Evolutionary conservation across 73 alveolate genomes (phyloP).

Genomic region (Paramecium octaurelia): DNA sequence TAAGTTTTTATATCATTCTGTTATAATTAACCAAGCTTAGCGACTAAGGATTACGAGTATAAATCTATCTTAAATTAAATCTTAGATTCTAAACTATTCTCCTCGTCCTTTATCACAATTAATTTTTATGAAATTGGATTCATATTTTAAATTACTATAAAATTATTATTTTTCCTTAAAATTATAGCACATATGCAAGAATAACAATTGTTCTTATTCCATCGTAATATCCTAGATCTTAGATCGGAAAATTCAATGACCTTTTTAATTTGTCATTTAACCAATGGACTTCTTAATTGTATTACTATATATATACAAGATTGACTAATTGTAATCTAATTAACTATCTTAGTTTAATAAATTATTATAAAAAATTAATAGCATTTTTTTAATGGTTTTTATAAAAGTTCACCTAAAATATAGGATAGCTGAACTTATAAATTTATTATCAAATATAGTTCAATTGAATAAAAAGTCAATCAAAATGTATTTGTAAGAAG

Average conservation of each 20-base stretch:
- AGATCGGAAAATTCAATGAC: no score
- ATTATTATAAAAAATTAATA: no score
- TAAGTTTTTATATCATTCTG: background rate
- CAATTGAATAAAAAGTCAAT: background rate
- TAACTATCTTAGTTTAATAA: background rate
- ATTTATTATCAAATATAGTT: background rate
- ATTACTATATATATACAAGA: no score
- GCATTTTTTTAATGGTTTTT: background rate
- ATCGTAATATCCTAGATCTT: no score
- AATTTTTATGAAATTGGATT: conserved; percentile 8
- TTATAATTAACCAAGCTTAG: background rate
- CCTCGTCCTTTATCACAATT: conserved; percentile 11
- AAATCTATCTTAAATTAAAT: background rate
- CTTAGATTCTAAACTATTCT: background rate
- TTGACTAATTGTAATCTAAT: no score
- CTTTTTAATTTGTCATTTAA: background rate
- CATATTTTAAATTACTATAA: background rate
- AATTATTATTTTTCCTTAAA: background rate
- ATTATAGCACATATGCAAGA: background rate
- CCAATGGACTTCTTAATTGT: background rate
- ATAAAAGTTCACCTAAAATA: background rate
- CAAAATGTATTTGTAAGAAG: background rate
- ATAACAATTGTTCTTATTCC: no score
- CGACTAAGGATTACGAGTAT: background rate
- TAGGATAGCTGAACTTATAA: background rate